phyloP scores from a whole-genome alignment of 1,284 basidiomycete species.

The Puccinia novopanici region DNA sequence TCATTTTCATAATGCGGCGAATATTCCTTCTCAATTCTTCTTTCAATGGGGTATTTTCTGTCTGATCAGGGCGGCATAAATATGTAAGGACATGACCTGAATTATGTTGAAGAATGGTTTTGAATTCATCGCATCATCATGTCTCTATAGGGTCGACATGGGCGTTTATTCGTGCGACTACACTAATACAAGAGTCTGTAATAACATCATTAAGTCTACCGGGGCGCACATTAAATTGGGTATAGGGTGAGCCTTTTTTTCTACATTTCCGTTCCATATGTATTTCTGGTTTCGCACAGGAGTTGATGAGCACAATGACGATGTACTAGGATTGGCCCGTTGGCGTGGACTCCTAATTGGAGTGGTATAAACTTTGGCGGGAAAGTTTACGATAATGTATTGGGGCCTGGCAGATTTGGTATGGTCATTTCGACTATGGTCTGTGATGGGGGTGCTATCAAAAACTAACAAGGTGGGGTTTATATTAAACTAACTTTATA shows the following conservation, averaged over 20 bases:
- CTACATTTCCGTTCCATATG: not conserved
- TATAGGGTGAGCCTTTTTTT: conserved; percentile 33
- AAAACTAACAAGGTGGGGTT: not conserved
- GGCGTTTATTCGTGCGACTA: conserved; percentile 43
- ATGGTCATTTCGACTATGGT: not conserved
- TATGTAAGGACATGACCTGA: conserved; percentile 17
- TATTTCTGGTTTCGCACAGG: not conserved
- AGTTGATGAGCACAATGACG: not conserved
- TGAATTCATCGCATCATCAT: not conserved
- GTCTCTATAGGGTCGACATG: conserved; percentile 39
- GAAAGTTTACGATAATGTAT: conserved; percentile 40
- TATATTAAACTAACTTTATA: not conserved
- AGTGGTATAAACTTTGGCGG: conserved; percentile 35
- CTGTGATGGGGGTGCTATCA: not conserved
- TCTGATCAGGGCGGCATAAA: conserved; percentile 47
- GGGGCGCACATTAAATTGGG: conserved; percentile 49
- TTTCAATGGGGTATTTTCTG: not conserved
- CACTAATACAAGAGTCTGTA: conserved; percentile 37
- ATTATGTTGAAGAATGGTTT: not conserved
- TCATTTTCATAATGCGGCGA: not conserved
- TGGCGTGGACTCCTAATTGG: conserved; percentile 30
- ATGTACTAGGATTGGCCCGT: conserved; percentile 39
- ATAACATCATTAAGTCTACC: conserved; percentile 43
- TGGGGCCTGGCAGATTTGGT: conserved; percentile 50
- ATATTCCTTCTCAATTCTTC: not conserved